These are phyloP conservation scores for Penicillium cataractarum DNA, from an alignment of 495 filamentous ascomycete genomes.

Conservation along the genomic window DNA sequence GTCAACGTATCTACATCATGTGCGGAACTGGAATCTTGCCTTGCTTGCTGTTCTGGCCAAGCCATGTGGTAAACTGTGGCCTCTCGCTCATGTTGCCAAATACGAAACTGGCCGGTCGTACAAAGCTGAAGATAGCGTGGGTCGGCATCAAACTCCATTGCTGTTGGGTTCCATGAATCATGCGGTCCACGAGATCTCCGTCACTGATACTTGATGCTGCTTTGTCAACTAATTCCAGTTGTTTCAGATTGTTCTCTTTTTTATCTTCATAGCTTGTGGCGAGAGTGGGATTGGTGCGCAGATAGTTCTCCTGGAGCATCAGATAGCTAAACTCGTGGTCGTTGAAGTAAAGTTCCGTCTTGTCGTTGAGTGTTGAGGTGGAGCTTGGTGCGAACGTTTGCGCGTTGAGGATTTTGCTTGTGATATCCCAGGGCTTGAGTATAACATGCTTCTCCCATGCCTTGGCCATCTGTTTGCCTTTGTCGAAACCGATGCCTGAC, in stretches of 20 bases:
- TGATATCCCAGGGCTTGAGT: slow-evolving; percentile 98
- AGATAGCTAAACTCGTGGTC: slow-evolving; percentile 95
- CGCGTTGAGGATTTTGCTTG: slow-evolving; percentile 83
- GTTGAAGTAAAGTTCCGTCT: slow-evolving; percentile 98
- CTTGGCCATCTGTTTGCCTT: slow-evolving; percentile 91
- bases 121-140: slow-evolving; percentile 95
- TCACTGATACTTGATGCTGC: slow-evolving; percentile 96
- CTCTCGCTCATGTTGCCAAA: slow-evolving; percentile 69
- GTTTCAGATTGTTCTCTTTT: slow-evolving; percentile 72
- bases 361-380: slow-evolving; percentile 88
- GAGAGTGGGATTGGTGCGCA: slow-evolving; percentile 74
- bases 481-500: slow-evolving; percentile 73
- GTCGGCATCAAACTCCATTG: slow-evolving; percentile 98
- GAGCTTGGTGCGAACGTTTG: slow-evolving; percentile 82
- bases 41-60: slow-evolving; percentile 92
- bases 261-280: slow-evolving; percentile 59
- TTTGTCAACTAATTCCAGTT: slow-evolving; percentile 79
- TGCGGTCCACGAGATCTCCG: slow-evolving; percentile 92
- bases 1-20: background rate
- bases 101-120: slow-evolving; percentile 87
- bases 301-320: slow-evolving; percentile 98
- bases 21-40: slow-evolving; percentile 42
- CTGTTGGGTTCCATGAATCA: slow-evolving; percentile 98
- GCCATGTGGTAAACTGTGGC: slow-evolving; percentile 79
- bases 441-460: slow-evolving; percentile 97